These are phyloP conservation scores for Calonectria pteridis DNA, from an alignment of 2,329 filamentous ascomycete species.

Conservation along the genomic window DNA sequence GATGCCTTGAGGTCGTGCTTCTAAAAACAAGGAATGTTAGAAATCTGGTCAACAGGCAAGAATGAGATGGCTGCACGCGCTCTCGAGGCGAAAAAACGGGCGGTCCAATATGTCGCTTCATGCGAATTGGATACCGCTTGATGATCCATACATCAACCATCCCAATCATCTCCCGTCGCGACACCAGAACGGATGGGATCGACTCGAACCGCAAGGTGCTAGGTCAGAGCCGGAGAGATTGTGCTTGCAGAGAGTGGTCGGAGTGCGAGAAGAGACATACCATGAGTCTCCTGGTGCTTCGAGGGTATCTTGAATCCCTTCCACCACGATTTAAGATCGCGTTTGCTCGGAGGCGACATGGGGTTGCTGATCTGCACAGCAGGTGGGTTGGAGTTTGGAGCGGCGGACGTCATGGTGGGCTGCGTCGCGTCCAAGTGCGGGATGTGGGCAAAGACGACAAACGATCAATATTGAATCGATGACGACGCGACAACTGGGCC, in stretches of 20 bases:
- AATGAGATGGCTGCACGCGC: neutral
- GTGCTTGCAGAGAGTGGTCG: slow-evolving; percentile 14
- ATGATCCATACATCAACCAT: neutral
- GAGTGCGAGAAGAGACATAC: slow-evolving; percentile 52
- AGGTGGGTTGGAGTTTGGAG: slow-evolving; percentile 49
- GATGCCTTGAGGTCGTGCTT: slow-evolving; percentile 76
- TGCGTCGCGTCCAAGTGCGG: slow-evolving; percentile 28
- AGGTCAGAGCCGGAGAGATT: neutral
- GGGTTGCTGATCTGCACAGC: slow-evolving; percentile 53
- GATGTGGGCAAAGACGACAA: slow-evolving; percentile 19
- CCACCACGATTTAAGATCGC: slow-evolving; percentile 97
- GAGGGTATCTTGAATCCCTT: slow-evolving; percentile 86
- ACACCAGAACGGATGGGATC: slow-evolving; percentile 5
- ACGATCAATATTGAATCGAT: slow-evolving; percentile 24
- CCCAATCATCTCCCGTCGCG: slow-evolving; percentile 3
- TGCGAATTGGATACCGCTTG: slow-evolving; percentile 10
- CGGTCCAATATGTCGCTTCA: neutral
- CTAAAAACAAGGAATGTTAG: slow-evolving; percentile 49
- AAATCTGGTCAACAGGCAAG: slow-evolving; percentile 6
- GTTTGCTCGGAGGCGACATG: slow-evolving; percentile 82
- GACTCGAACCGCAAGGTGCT: slow-evolving; percentile 1
- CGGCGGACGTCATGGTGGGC: slow-evolving; percentile 52
- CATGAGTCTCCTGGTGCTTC: slow-evolving; percentile 67
- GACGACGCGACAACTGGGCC: slow-evolving; percentile 44
- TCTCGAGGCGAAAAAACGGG: neutral